A percentile compares a stretch with the other conserved stretches of the same genome.
Conservation (phyloP, 2,329 filamentous ascomycete species). For the Colletotrichum falcatum region DNA sequence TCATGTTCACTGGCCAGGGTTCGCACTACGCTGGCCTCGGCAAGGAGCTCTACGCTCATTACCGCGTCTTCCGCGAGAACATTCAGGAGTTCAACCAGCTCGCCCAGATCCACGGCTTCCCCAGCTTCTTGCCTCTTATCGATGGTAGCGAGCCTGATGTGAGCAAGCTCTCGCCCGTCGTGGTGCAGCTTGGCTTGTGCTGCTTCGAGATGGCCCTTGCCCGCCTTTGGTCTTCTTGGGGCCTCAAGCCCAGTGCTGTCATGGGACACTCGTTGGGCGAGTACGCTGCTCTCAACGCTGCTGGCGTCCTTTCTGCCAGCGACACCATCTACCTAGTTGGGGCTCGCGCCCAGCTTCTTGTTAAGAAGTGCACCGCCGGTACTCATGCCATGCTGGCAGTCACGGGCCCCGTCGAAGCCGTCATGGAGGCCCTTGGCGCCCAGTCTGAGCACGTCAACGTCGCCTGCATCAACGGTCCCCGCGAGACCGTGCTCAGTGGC, state of each 20-base stretch:
- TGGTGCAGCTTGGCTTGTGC: conserved; percentile 66
- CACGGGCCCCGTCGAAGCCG: conserved; percentile 62
- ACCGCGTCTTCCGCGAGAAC: conserved; percentile 61
- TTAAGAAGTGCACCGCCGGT: conserved; percentile 72
- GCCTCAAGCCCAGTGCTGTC: conserved; percentile 65
- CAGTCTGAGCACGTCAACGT: conserved; percentile 57
- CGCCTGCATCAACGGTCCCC: conserved; percentile 81
- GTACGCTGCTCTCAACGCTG: conserved; percentile 78
- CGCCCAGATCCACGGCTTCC: conserved; percentile 63
- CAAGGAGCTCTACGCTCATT: conserved; percentile 61
- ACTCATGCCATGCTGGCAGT: conserved; percentile 72
- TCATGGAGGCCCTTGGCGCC: conserved; percentile 64
- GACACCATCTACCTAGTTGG: conserved; percentile 81
- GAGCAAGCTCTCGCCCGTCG: conserved; percentile 60
- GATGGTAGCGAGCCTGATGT: conserved; percentile 56
- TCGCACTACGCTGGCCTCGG: conserved; percentile 65
- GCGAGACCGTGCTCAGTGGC: conserved; percentile 78
- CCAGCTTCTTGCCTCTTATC: conserved; percentile 65
- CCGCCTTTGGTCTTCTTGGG: conserved; percentile 67
- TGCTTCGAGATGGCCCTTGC: conserved; percentile 69
- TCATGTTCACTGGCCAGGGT: conserved; percentile 69
- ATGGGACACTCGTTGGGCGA: conserved; percentile 77
- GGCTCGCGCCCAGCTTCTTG: conserved; percentile 72
- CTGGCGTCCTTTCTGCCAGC: conserved; percentile 76
- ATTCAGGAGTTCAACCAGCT: conserved; percentile 70